These are phyloP conservation scores for Lasiodiplodia theobromae DNA, from an alignment of 2,329 filamentous ascomycete species.

Conservation along the genomic window DNA sequence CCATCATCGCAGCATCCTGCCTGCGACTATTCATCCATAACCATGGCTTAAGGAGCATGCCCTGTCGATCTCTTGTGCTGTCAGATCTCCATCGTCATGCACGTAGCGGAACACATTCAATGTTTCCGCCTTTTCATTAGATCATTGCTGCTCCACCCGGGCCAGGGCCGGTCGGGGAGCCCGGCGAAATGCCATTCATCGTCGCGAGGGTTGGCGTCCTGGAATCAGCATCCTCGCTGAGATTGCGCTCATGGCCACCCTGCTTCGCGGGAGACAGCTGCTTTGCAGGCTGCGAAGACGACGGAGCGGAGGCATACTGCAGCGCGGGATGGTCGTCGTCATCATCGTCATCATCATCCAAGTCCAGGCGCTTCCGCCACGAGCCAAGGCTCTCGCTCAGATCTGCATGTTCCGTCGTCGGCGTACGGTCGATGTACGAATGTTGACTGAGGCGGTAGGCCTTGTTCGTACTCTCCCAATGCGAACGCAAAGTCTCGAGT, in stretches of 20 bases:
- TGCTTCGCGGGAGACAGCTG: slow-evolving; percentile 4
- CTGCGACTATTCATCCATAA: slow-evolving; percentile 1
- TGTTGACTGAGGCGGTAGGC: slow-evolving; percentile 90
- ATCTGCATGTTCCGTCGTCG: slow-evolving; percentile 45
- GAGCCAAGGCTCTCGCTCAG: slow-evolving; percentile 43
- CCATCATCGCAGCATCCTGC: slow-evolving; percentile 21
- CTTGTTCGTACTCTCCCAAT: slow-evolving; percentile 97
- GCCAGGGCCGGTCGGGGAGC: slow-evolving; percentile 21
- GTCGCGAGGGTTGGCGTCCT: slow-evolving; percentile 16
- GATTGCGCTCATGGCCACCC: slow-evolving; percentile 3
- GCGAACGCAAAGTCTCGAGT: slow-evolving; percentile 84
- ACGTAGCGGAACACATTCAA: neutral
- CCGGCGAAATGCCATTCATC: slow-evolving; percentile 25
- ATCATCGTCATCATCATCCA: slow-evolving; percentile 38
- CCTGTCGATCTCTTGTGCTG: neutral
- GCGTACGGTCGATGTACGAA: slow-evolving; percentile 79
- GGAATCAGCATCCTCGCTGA: slow-evolving; percentile 9
- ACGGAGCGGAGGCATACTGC: slow-evolving; percentile 4
- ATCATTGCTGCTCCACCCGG: slow-evolving; percentile 30
- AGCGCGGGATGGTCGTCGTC: neutral
- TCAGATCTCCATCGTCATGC: neutral
- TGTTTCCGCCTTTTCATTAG: slow-evolving; percentile 1
- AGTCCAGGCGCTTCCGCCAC: slow-evolving; percentile 44
- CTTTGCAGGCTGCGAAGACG: slow-evolving; percentile 16
- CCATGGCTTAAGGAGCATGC: slow-evolving; percentile 9